Percentiles rank a stretch among this genome's conserved stretches.
phyloP scores from a whole-genome alignment of 2,329 filamentous ascomycete species.

The Penicillium vulpinum region DNA sequence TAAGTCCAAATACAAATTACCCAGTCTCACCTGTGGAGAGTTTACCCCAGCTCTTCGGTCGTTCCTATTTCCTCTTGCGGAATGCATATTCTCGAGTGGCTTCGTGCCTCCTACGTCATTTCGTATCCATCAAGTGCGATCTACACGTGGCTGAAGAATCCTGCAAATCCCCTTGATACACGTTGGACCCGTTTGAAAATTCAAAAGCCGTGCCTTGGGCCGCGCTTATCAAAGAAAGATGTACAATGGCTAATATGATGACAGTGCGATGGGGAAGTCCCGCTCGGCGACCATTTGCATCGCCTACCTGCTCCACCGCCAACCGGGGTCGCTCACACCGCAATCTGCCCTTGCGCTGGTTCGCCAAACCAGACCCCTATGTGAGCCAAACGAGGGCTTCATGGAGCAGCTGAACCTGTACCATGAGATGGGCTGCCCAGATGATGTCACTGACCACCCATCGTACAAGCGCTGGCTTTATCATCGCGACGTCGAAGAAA shows the following conservation, averaged over 20 bases:
- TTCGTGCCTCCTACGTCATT: constrained; percentile 19
- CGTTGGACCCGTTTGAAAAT: constrained; percentile 1
- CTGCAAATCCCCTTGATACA: constrained; percentile 1
- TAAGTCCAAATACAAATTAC: constrained; percentile 46
- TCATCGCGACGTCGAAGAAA: constrained; percentile 63
- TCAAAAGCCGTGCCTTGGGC: not conserved
- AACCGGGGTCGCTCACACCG: constrained; percentile 59
- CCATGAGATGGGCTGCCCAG: constrained; percentile 80
- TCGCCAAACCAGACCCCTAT: constrained; percentile 69
- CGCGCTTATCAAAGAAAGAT: not conserved
- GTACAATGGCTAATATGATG: constrained; percentile 10
- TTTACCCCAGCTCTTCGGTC: not conserved
- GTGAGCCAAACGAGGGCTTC: constrained; percentile 89
- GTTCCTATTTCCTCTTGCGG: not conserved
- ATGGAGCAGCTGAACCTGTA: constrained; percentile 85
- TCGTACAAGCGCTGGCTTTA: constrained; percentile 80
- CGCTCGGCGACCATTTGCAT: constrained; percentile 82
- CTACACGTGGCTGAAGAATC: constrained; percentile 13
- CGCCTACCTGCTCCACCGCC: constrained; percentile 72
- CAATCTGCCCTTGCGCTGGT: constrained; percentile 70
- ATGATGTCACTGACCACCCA: constrained; percentile 66
- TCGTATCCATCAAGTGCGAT: constrained; percentile 13
- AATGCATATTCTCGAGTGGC: not conserved
- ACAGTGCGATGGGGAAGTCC: constrained; percentile 93
- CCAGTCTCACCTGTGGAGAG: not conserved